Evolutionary conservation across 805 yeast species (phyloP), one percentile per base, ranked within the genome.

Genomic region (Teunomyces atbi): DNA sequence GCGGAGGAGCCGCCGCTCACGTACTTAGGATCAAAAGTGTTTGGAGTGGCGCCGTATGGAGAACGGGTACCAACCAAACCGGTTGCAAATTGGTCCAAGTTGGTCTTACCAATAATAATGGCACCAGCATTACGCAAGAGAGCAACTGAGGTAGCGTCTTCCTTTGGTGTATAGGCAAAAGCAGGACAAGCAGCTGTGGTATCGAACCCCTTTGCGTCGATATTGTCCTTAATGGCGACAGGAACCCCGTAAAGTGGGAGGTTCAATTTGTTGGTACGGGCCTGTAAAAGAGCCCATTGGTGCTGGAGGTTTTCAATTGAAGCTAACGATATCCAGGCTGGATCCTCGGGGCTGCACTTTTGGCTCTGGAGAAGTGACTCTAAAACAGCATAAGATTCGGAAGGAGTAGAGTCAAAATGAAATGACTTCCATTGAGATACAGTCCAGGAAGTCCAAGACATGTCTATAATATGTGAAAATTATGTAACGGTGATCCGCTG

Each of bases 151-250:
- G 87, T 79, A 30, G 98, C 82, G 61, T 92, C 97, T 42, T 70
- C 70, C 28, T 69, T 60, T 2, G 99, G 92, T 2, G 61, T 48
- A 68, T 84, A 91, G 7, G 80, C 74, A 60, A 77, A 92, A 0
- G 94, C 77, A 0, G 97, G 97, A 64, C 98, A 94, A 2, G 96
- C 98, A 12, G 96, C 98, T 1, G 99, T 92, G 8, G 99, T 94
- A 26, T 80, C 74, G 53, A 88, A 79, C 4, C 86, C 87, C 52
- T 77, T 78, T 19, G 80, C 97, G 61, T 92, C 98, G 50, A 92
- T 94, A 66, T 94, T 92, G 66, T 92, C 99, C 65, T 92, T 92
- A 39, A 92, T 81, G 12, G 97, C 99, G 38, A 89, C 78, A 1
- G 99, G 99, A 3, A 94, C 98, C 65, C 98, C 98, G 60, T 83